These are phyloP conservation scores for Apiospora saccharicola DNA, from an alignment of 2,329 filamentous ascomycete species.

Conservation along the genomic window DNA sequence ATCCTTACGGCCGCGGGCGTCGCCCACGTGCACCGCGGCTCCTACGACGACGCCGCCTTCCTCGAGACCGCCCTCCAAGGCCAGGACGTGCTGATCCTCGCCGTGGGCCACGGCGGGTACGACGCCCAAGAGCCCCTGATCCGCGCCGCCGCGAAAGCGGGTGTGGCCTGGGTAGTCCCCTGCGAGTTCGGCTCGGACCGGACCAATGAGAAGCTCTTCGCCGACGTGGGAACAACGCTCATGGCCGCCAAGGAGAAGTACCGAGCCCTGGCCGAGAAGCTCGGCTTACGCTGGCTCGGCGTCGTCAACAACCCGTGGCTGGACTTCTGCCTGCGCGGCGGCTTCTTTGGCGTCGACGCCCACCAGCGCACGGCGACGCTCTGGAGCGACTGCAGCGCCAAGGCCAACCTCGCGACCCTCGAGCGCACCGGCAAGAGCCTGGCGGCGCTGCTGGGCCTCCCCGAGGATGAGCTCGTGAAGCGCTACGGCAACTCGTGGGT, in stretches of 20 bases:
- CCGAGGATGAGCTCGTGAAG: conserved; percentile 39
- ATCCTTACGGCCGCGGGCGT: conserved; percentile 26
- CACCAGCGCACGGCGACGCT: conserved; percentile 40
- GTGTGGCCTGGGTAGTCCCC: conserved; percentile 42
- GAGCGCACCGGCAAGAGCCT: conserved; percentile 44
- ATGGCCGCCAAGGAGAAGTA: conserved; percentile 37
- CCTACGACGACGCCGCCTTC: conserved; percentile 38
- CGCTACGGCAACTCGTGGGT: conserved; percentile 42
- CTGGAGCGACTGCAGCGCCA: conserved; percentile 40
- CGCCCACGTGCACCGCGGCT: conserved; percentile 27
- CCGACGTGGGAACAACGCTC: conserved; percentile 30
- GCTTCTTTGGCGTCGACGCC: conserved; percentile 43
- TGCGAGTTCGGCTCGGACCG: conserved; percentile 44
- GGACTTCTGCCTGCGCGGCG: conserved; percentile 40
- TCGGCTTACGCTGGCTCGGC: conserved; percentile 4
- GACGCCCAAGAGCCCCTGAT: conserved; percentile 38
- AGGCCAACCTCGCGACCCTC: conserved; percentile 41
- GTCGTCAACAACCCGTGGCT: conserved; percentile 41
- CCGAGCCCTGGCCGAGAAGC: conserved; percentile 11
- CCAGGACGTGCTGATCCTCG: conserved; percentile 45
- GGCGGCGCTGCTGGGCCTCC: conserved; percentile 44
- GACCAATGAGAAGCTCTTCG: conserved; percentile 33
- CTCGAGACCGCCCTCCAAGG: conserved; percentile 39
- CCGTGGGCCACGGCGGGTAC: conserved; percentile 35
- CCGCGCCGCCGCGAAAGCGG: conserved; percentile 42